Conservation (phyloP, 208 protist genomes). For the Wallacemonas sp. region DNA sequence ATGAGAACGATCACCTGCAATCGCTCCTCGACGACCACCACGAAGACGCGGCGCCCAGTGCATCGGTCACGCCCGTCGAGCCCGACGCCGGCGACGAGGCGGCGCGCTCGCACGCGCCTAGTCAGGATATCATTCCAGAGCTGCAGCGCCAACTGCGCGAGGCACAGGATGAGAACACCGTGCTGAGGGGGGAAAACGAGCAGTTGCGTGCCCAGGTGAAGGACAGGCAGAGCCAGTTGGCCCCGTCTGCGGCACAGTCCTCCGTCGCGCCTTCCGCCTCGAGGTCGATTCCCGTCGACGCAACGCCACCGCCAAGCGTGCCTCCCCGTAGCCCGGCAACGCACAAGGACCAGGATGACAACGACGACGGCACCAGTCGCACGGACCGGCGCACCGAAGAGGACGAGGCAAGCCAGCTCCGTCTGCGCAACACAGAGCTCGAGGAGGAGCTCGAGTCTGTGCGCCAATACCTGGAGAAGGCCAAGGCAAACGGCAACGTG, state of each 20-base stretch:
- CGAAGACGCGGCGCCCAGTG: no score
- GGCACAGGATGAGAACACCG: neutral
- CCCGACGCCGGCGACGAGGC: neutral
- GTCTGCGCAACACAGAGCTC: neutral
- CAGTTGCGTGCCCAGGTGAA: neutral
- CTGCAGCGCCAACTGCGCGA: neutral
- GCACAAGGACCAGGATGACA: neutral
- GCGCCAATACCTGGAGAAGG: neutral
- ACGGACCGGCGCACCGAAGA: no score
- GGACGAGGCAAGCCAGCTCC: neutral
- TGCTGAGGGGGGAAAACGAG: conserved; percentile 7
- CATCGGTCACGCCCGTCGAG: no score
- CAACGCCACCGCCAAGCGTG: conserved; percentile 5
- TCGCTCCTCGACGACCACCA: conserved; percentile 11
- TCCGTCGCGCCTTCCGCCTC: neutral
- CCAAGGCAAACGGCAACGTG: neutral
- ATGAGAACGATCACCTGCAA: conserved; percentile 22
- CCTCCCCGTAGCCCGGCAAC: neutral
- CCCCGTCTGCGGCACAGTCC: neutral
- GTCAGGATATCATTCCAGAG: conserved; percentile 2
- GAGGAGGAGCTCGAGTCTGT: neutral
- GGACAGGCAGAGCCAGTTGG: neutral
- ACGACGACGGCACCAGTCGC: no score
- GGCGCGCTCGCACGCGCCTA: no score
- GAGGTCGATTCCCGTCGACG: conserved; percentile 1